phyloP scores from a whole-genome alignment of 495 filamentous ascomycete species.

The Mycothermus thermophilus region DNA sequence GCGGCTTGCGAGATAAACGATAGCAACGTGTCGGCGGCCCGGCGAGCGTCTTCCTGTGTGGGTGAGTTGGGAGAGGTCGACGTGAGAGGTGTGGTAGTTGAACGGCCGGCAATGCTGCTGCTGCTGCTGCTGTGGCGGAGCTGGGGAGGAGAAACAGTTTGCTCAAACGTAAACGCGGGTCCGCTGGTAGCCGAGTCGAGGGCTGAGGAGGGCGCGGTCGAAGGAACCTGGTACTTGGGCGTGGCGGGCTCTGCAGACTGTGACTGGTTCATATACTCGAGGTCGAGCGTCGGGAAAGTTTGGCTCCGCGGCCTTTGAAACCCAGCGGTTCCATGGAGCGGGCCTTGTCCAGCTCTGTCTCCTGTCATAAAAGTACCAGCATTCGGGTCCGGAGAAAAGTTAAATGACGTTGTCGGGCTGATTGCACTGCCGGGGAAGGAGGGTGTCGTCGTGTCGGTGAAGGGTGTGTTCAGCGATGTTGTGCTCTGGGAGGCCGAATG shows the following conservation, averaged over 20 bases:
- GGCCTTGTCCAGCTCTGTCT: conserved; percentile 48
- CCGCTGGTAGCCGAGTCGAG: conserved; percentile 61
- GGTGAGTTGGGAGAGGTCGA: conserved; percentile 48
- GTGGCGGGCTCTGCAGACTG: conserved; percentile 48
- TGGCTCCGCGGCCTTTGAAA: conserved; percentile 76
- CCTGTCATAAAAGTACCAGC: conserved; percentile 54
- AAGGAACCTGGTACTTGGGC: conserved; percentile 47
- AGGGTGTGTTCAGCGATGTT: conserved; percentile 40
- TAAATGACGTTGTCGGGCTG: conserved; percentile 75
- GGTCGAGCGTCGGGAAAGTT: conserved; percentile 72
- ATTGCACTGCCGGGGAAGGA: conserved; percentile 61
- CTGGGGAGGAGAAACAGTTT: conserved; percentile 36
- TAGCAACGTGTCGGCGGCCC: conserved; percentile 74
- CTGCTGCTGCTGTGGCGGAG: conserved; percentile 43
- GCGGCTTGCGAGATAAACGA: conserved; percentile 66
- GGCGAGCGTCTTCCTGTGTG: conserved; percentile 77
- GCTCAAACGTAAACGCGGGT: conserved; percentile 36
- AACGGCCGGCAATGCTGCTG: conserved; percentile 33
- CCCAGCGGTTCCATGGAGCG: conserved; percentile 24
- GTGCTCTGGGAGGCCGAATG: conserved; percentile 42
- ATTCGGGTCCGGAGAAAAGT: conserved; percentile 61
- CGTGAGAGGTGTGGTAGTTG: conserved; percentile 27
- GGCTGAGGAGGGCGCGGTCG: conserved; percentile 43
- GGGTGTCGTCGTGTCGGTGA: conserved; percentile 48
- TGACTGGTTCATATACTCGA: conserved; percentile 54